A percentile compares a stretch with the other conserved stretches of the same genome.
phyloP scores from a whole-genome alignment of 78 protist genomes.

The Dictyostelium capitatum region DNA sequence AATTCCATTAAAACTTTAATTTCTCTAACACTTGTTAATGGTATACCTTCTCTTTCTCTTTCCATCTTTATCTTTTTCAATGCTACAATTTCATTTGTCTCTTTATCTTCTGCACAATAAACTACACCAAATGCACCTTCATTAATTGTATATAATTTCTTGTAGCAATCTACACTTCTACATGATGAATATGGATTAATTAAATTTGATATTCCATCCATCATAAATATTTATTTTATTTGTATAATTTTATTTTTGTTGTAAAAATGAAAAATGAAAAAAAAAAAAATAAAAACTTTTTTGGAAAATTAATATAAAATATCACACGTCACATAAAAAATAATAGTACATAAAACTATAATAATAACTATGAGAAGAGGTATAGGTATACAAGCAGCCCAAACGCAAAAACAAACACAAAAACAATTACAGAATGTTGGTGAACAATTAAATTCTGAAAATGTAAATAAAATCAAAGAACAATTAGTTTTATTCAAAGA shows the following conservation, averaged over 20 bases:
- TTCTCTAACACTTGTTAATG: constrained; percentile 98
- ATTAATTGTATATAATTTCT: constrained; percentile 95
- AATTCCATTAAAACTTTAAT: constrained; percentile 94
- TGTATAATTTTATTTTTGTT: no score
- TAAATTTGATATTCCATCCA: neutral
- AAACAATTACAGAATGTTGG: constrained; percentile 78
- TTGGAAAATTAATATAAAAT: no score
- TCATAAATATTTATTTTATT: no score
- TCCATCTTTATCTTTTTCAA: constrained; percentile 98
- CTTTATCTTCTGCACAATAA: constrained; percentile 94
- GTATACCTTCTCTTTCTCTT: constrained; percentile 98
- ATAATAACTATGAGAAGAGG: constrained; percentile 87
- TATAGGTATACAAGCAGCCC: constrained; percentile 78
- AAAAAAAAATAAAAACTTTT: no score
- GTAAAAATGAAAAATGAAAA: no score
- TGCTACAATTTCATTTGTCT: constrained; percentile 94
- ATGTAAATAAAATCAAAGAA: constrained; percentile 73
- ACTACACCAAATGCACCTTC: constrained; percentile 99
- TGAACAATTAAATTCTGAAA: constrained; percentile 71
- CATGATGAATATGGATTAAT: constrained; percentile 47
- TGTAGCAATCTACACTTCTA: constrained; percentile 87
- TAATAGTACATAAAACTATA: no score
- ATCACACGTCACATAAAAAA: no score
- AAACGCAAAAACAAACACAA: constrained; percentile 58
- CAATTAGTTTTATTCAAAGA: constrained; percentile 84